A percentile compares a stretch with the other conserved stretches of the same genome.
These are phyloP conservation scores for Diaporthe citri DNA, from an alignment of 2,329 filamentous ascomycete genomes.

Conservation along the genomic window DNA sequence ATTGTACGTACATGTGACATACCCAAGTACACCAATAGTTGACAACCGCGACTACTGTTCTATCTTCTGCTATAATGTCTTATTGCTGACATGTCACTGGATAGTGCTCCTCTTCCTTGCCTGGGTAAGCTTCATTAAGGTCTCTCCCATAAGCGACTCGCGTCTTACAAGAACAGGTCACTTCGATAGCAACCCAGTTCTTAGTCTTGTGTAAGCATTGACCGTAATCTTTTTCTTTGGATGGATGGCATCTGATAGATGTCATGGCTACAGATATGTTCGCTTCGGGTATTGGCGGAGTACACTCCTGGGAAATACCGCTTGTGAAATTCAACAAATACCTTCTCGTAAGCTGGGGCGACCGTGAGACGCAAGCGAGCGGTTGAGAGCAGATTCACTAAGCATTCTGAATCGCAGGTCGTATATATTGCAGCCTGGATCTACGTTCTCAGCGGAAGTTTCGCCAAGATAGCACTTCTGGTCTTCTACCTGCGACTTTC, in stretches of 20 bases:
- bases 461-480: slow-evolving; percentile 54
- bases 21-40: no score
- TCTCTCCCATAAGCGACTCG: slow-evolving; percentile 7
- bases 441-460: slow-evolving; percentile 51
- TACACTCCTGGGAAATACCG: slow-evolving; percentile 50
- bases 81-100: background rate
- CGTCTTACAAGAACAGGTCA: slow-evolving; percentile 35
- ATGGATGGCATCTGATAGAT: background rate
- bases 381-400: background rate
- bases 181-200: slow-evolving; percentile 9
- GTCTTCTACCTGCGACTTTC: slow-evolving; percentile 55
- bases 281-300: slow-evolving; percentile 45
- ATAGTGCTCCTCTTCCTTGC: slow-evolving; percentile 32
- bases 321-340: slow-evolving; percentile 46
- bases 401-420: slow-evolving; percentile 39
- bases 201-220: slow-evolving; percentile 11
- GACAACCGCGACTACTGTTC: no score
- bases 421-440: slow-evolving; percentile 47
- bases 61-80: accelerated
- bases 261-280: slow-evolving; percentile 46
- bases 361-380: accelerated
- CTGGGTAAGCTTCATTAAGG: slow-evolving; percentile 43
- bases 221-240: background rate
- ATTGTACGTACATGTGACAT: slow-evolving; percentile 22
- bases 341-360: slow-evolving; percentile 41